Evolutionary conservation across 2,329 filamentous ascomycete genomes (phyloP).

Genomic region (Mariannaea sp.): DNA sequence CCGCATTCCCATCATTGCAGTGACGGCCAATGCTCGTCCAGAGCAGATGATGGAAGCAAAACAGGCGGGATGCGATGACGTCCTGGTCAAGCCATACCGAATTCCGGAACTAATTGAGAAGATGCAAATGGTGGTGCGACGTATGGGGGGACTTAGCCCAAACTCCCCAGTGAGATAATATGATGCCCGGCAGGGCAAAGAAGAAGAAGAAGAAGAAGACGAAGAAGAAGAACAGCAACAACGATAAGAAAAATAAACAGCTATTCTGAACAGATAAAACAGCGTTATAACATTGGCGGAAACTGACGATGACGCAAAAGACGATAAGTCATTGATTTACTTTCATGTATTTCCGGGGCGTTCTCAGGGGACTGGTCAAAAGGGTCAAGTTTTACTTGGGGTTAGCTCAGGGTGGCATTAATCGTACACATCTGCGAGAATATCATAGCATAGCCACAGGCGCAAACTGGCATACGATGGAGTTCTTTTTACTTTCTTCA

Average conservation of each 20-base stretch:
- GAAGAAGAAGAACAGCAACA: no score
- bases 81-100: slow-evolving; percentile 74
- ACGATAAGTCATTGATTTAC: slow-evolving; percentile 14
- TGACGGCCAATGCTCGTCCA: slow-evolving; percentile 69
- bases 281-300: slow-evolving; percentile 15
- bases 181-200: background rate
- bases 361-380: slow-evolving; percentile 12
- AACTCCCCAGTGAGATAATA: slow-evolving; percentile 37
- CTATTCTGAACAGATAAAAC: slow-evolving; percentile 25
- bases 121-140: slow-evolving; percentile 56
- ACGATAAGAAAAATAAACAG: background rate
- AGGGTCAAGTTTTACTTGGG: slow-evolving; percentile 4
- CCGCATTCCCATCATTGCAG: slow-evolving; percentile 66
- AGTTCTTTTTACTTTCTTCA: no score
- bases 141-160: slow-evolving; percentile 39
- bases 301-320: slow-evolving; percentile 8
- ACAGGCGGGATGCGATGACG: slow-evolving; percentile 62
- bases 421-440: background rate
- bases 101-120: slow-evolving; percentile 65
- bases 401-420: background rate
- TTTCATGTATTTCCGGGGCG: slow-evolving; percentile 15
- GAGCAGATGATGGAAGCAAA: slow-evolving; percentile 62
- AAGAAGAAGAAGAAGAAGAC: background rate
- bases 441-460: background rate
- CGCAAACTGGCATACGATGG: slow-evolving; percentile 13